These are phyloP conservation scores for Chalaropsis ovoidea DNA, from an alignment of 2,329 filamentous ascomycete genomes.

Conservation along the genomic window DNA sequence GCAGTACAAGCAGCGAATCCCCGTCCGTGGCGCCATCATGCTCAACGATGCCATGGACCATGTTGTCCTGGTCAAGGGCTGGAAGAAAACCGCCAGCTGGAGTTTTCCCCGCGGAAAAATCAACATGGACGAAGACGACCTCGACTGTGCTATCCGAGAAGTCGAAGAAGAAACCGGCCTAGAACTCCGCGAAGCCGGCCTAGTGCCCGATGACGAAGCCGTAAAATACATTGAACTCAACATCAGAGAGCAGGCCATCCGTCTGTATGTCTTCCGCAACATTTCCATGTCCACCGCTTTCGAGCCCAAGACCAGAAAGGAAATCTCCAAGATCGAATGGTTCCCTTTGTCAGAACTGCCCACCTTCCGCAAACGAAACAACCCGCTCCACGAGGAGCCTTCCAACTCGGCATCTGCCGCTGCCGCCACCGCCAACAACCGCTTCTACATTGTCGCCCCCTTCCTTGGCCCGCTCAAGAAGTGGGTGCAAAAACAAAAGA, in stretches of 20 bases:
- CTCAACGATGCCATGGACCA: constrained; percentile 92
- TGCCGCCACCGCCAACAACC: constrained; percentile 54
- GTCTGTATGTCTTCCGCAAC: constrained; percentile 82
- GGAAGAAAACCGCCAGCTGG: constrained; percentile 95
- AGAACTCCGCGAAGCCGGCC: constrained; percentile 63
- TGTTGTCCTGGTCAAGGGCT: constrained; percentile 86
- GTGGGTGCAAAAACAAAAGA: constrained; percentile 81
- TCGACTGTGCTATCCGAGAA: constrained; percentile 88
- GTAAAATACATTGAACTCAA: constrained; percentile 79
- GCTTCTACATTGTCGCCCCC: constrained; percentile 96
- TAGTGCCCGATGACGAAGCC: constrained; percentile 61
- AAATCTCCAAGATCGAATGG: constrained; percentile 96
- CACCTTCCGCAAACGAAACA: constrained; percentile 60
- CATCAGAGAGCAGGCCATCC: constrained; percentile 87
- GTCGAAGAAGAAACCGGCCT: constrained; percentile 95
- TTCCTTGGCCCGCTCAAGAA: constrained; percentile 78
- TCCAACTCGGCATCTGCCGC: constrained; percentile 28
- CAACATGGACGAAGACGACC: constrained; percentile 89
- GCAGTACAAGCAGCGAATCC: constrained; percentile 87
- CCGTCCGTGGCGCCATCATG: constrained; percentile 87
- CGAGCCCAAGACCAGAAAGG: constrained; percentile 83
- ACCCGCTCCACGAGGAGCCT: constrained; percentile 24
- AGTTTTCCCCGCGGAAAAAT: constrained; percentile 96
- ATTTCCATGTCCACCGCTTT: constrained; percentile 81
- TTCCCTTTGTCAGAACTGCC: constrained; percentile 83